A percentile compares a stretch with the other conserved stretches of the same genome.
Conservation (phyloP, 306 rosid species). For the Mimosa pudica region DNA sequence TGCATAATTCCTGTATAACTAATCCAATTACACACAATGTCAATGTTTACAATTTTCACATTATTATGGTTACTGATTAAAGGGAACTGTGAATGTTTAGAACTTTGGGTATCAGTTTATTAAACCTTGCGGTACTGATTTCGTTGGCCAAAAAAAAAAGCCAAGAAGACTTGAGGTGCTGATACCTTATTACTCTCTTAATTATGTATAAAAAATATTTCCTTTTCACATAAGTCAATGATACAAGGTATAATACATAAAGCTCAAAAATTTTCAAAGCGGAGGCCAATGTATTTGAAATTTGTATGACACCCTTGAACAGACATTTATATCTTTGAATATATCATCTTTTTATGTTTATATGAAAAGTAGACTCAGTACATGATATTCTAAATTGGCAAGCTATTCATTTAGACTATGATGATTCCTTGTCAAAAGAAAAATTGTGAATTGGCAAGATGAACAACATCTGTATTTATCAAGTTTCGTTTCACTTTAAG, state of each 20-base stretch:
- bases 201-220: slow-evolving; percentile 21
- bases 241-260: neutral
- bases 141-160: too few relatives aligned
- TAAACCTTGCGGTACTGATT: too few relatives aligned
- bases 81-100: too few relatives aligned
- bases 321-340: neutral
- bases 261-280: neutral
- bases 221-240: neutral
- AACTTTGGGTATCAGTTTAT: too few relatives aligned
- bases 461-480: neutral
- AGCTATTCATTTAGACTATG: neutral
- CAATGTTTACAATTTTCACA: too few relatives aligned
- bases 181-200: neutral
- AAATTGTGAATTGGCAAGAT: neutral
- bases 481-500: neutral
- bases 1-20: too few relatives aligned
- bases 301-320: neutral
- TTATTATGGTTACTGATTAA: too few relatives aligned
- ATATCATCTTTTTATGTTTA: neutral
- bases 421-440: neutral
- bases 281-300: neutral
- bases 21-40: too few relatives aligned
- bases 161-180: neutral
- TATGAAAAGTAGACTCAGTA: too few relatives aligned
- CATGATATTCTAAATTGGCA: too few relatives aligned